Conservation (phyloP, 306 rosid genomes). For the Begonia loranthoides region DNA sequence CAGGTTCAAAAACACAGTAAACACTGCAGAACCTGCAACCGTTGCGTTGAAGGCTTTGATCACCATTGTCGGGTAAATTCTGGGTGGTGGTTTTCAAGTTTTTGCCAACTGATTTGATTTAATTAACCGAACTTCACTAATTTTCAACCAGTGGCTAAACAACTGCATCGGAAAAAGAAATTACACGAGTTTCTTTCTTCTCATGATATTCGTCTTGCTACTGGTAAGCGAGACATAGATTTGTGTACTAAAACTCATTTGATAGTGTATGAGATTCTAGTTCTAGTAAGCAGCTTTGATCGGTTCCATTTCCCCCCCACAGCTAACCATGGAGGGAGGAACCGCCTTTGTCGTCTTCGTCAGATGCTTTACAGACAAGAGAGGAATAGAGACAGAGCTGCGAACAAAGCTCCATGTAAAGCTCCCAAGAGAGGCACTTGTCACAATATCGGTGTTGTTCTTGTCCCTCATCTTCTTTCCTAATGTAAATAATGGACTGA, state of each 20-base stretch:
- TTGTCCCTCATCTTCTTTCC: conserved; percentile 1
- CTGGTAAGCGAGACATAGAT: conserved; percentile 30
- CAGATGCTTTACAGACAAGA: conserved; percentile 66
- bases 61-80: conserved; percentile 78
- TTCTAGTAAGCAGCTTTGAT: too few species aligned
- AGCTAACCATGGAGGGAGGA: conserved; percentile 84
- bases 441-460: conserved; percentile 54
- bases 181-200: conserved; percentile 80
- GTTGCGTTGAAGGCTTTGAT: conserved; percentile 92
- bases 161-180: conserved; percentile 89
- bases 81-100: not conserved
- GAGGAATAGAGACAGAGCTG: conserved; percentile 65
- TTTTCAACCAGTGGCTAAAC: conserved; percentile 75
- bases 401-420: conserved; percentile 31
- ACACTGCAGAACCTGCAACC: conserved; percentile 92
- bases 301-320: not conserved
- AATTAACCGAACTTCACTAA: not conserved
- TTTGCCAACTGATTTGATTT: not conserved
- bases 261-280: too few species aligned
- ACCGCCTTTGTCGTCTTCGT: conserved; percentile 63
- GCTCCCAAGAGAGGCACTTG: conserved; percentile 74
- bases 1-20: conserved; percentile 80
- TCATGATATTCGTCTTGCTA: conserved; percentile 58
- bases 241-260: too few species aligned
- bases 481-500: not conserved